Evolutionary conservation across 1,284 basidiomycete species (phyloP), one percentile per base, ranked within the genome.

Genomic region (Fistulinella cinereoalba): DNA sequence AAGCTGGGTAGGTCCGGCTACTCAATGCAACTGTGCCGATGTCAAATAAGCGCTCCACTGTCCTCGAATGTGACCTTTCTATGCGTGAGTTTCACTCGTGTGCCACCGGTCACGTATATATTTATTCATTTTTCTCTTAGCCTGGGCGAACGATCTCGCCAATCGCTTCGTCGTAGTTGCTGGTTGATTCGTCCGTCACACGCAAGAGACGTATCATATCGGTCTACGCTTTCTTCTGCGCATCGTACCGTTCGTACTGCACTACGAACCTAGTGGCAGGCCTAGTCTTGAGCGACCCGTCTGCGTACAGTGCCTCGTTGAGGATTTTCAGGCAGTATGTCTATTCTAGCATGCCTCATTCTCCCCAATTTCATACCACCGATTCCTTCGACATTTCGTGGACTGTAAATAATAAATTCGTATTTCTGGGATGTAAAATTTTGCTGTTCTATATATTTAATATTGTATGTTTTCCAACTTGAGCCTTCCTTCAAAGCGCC

Each of bases 21-120:
- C 62, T 52, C 70, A 73, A 37, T 88, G 88, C 64, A 73, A 76
- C 44, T 89, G 86, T 65, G 71, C 74, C 55, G 79, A 84, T 53
- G 70, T 80, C 65, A 86, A 86, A 74, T 88, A 77, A 72, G 27
- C 16, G 4, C 57, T 34, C 6, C 19, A 25, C 15, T 27, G 19
- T 18, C 9, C 11, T 28, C 48, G 25, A 44, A 45, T 48, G 33
- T 34, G 42, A 40, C 36, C 43, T 24, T 51, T 29, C 46, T 57
- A 57, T 65, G 60, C 50, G 62, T 68, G 27, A 49, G 63, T 46
- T 23, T 41, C 29, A 27, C 42, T 40, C 23, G 5, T 43, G 12
- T 31, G n/a, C 16, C 44, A 21, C 12, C 2, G 41, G 32, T 21
- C 3, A 10, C 29, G 15, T 16, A 12, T 36, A 7, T 37, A 3